phyloP scores from a whole-genome alignment of 1,284 basidiomycete species.

The Ganoderma resinaceum region DNA sequence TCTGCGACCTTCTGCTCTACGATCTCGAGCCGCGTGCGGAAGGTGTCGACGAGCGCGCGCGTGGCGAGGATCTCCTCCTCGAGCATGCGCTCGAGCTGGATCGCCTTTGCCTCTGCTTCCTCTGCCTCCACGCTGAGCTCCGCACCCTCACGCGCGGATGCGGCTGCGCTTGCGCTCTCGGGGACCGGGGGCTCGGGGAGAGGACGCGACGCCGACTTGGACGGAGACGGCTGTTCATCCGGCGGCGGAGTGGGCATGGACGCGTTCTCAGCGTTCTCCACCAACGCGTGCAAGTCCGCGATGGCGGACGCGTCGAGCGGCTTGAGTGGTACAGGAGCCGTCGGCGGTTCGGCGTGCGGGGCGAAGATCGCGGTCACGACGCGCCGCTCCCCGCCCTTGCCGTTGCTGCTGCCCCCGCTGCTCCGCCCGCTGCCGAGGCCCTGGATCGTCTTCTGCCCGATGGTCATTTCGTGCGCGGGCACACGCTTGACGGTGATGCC shows the following conservation, averaged over 20 bases:
- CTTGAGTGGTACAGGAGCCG: slow-evolving; percentile 7
- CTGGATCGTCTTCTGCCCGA: slow-evolving; percentile 24
- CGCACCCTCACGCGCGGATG: background rate
- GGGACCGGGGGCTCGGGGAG: slow-evolving; percentile 9
- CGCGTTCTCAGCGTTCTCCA: background rate
- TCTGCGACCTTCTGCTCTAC: slow-evolving; percentile 39
- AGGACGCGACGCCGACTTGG: slow-evolving; percentile 8
- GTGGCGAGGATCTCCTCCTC: slow-evolving; percentile 34
- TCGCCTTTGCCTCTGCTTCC: background rate
- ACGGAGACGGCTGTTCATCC: background rate
- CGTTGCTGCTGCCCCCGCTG: slow-evolving; percentile 32
- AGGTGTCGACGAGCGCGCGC: slow-evolving; percentile 38
- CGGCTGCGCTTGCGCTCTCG: background rate
- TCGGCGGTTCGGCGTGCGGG: slow-evolving; percentile 15
- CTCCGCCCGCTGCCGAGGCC: slow-evolving; percentile 31
- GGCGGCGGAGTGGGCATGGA: background rate
- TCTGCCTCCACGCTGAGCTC: slow-evolving; percentile 10
- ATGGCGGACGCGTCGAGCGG: slow-evolving; percentile 7
- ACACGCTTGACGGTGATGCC: slow-evolving; percentile 48
- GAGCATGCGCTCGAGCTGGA: slow-evolving; percentile 26
- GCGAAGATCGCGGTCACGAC: slow-evolving; percentile 44
- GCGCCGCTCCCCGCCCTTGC: slow-evolving; percentile 35
- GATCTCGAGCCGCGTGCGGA: slow-evolving; percentile 36
- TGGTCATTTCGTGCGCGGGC: slow-evolving; percentile 23
- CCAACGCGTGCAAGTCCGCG: slow-evolving; percentile 3